Evolutionary conservation across 1,284 basidiomycete species (phyloP), one percentile per base, ranked within the genome.

Genomic region (Abortiporus biennis): DNA sequence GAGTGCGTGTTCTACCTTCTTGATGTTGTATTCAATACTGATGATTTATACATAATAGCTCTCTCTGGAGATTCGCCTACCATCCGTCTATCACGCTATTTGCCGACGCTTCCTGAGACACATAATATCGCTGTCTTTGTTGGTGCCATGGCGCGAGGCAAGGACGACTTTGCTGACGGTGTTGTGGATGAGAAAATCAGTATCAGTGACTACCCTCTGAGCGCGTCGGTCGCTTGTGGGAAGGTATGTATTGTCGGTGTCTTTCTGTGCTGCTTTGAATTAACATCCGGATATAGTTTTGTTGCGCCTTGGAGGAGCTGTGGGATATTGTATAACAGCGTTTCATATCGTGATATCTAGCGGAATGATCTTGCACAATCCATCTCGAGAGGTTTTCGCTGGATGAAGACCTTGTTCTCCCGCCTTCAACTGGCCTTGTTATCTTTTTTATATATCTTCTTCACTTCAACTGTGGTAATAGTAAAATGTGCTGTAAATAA

Each of bases 81-180:
- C 1, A 74, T 90, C 49, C 78, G 89, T 33, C 67, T 99, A 33
- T 89, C 88, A 3, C 71, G 78, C 50, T 98, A 93, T 66, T 72
- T 99, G 22, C 79, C 80, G 1, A 83, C 76, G 0, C 66, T 92
- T 2, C 94, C 95, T 0, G 75, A 85, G 46, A 88, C 91, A 9
- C 92, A 97, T 56, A 85, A 85, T 29, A 71, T 99, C 46, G 93
- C 92, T 11, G 90, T 99, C 40, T 98, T 98, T 58, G 92, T 99
- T 38, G 96, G 95, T 44, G 95, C 96, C 15, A 97, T 97, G 93
- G 93, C 93, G 2, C 74, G 93, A 49, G 93, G 92, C 6, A 83
- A 82, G 49, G 95, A 99, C 57, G 92, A 94, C 67, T 99, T 99
- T 69, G 95, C 96, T 9, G 96, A 99, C 65, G 88, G 77, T n/a